Evolutionary conservation across 805 yeast genomes (phyloP).

Genomic region (Alloascoidea africana): DNA sequence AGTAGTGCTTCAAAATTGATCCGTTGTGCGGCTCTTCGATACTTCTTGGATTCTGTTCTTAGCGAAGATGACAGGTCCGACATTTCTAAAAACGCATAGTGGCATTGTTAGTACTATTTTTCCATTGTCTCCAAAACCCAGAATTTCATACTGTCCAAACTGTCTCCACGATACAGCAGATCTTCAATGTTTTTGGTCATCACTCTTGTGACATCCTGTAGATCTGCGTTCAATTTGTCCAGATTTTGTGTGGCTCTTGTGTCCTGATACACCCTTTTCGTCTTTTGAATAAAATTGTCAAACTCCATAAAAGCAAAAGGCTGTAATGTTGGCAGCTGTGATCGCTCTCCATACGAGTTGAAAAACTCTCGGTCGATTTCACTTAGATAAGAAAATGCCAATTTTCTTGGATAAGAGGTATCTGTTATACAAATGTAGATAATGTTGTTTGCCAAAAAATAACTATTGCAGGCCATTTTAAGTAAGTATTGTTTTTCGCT

Average conservation of each 20-base stretch:
- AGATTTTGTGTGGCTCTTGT: slow-evolving; percentile 80
- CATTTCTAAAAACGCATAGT: slow-evolving; percentile 33
- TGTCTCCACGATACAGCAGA: slow-evolving; percentile 85
- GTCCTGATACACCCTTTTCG: slow-evolving; percentile 81
- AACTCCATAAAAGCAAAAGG: slow-evolving; percentile 87
- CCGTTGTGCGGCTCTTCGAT: slow-evolving; percentile 77
- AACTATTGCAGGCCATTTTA: slow-evolving; percentile 17
- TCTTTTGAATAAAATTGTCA: slow-evolving; percentile 58
- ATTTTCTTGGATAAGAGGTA: slow-evolving; percentile 66
- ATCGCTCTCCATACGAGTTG: slow-evolving; percentile 57
- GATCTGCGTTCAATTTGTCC: slow-evolving; percentile 73
- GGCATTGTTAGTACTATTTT: neutral
- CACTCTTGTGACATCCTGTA: slow-evolving; percentile 87
- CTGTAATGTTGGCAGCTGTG: slow-evolving; percentile 43
- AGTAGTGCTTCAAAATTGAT: slow-evolving; percentile 82
- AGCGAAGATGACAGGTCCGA: slow-evolving; percentile 72
- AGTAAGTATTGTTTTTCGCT: neutral
- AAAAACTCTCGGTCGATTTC: slow-evolving; percentile 75
- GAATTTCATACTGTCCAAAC: slow-evolving; percentile 37
- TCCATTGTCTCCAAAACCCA: neutral
- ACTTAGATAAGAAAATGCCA: slow-evolving; percentile 74
- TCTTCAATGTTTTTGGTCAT: slow-evolving; percentile 97
- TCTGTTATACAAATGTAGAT: slow-evolving; percentile 72
- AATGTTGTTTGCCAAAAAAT: slow-evolving; percentile 46
- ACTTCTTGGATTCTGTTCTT: slow-evolving; percentile 72